Conservation (phyloP, 192 early-diverging fungal genomes). For the Backusella tuberculispora region DNA sequence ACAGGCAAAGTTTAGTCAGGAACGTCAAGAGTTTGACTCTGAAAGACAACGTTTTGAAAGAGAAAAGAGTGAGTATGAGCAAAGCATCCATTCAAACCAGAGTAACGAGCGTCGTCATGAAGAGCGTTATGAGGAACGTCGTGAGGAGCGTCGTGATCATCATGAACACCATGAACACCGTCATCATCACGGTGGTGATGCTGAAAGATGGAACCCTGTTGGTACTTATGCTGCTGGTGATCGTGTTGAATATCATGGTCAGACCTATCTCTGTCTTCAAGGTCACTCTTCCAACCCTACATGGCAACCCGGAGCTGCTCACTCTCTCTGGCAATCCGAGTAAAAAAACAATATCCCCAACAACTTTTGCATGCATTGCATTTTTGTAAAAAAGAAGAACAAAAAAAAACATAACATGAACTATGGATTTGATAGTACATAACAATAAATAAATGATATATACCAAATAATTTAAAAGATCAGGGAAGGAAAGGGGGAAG, state of each 20-base stretch:
- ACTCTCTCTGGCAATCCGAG: conserved; percentile 48
- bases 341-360: conserved; percentile 32
- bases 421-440: too few relatives aligned
- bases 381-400: neutral
- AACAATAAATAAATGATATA: neutral
- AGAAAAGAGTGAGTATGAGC: neutral
- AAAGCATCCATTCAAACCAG: neutral
- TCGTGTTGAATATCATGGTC: conserved; percentile 49
- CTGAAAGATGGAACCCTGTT: conserved; percentile 43
- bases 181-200: conserved; percentile 11
- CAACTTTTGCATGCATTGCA: neutral
- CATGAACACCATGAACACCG: conserved; percentile 9
- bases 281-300: conserved; percentile 48
- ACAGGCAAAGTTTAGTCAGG: conserved; percentile 16
- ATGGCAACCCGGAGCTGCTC: conserved; percentile 49
- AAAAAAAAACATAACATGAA: too few relatives aligned
- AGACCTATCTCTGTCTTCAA: conserved; percentile 51
- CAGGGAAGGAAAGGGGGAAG: too few relatives aligned
- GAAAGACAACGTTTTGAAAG: neutral
- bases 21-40: conserved; percentile 11
- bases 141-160: conserved; percentile 17
- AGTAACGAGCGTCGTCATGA: neutral
- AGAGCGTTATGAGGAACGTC: neutral
- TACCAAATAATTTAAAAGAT: conserved; percentile 49
- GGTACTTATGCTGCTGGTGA: conserved; percentile 54